Evolutionary conservation across 2,329 filamentous ascomycete species (phyloP), one percentile per base, ranked within the genome.

Genomic region (Talaromyces sp.): DNA sequence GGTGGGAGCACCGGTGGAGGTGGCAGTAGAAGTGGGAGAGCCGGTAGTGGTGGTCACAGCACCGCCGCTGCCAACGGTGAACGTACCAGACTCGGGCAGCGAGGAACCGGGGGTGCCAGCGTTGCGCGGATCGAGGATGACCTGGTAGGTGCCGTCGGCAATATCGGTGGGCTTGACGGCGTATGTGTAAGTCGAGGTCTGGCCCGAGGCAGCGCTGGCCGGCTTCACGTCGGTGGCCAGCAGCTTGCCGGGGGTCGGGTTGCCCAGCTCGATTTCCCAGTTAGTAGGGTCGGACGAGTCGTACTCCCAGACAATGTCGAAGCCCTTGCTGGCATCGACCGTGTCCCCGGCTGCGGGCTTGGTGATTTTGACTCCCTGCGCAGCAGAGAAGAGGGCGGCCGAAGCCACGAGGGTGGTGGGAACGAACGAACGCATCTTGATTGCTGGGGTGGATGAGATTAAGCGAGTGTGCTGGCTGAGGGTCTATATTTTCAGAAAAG

Each of bases 221-320:
- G 54, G 55, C 38, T 46, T 58, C 50, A 61, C 56, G 32, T 55
- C 51, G 41, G 59, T 61, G 41, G 55, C 59, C 10, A 61, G n/a
- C 17, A 61, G 50, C 17, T 58, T 58, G 31, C 51, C 51, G 5
- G 51, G 59, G 0, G 17, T 21, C 3, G 59, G 59, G 41, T 61
- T 56, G 51, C 55, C 59, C 14, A 61, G 41, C 51, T 58, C 55
- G n/a, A 61, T 58, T 24, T 61, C 59, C 59, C 59, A 61, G 59
- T 61, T 50, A 31, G 41, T 55, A 35, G 49, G 55, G 31, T 61
- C 59, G 38, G 59, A 58, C 26, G 55, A 58, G 51, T 58, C 56
- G 59, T 61, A 61, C n/a, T 29, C 41, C 59, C 59, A 61, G 51
- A 61, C 59, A 19, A 61, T 53, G 32, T 61, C 59, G 41, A 61